phyloP scores from a whole-genome alignment of 2,329 filamentous ascomycete species.

The Neonectria sp. region DNA sequence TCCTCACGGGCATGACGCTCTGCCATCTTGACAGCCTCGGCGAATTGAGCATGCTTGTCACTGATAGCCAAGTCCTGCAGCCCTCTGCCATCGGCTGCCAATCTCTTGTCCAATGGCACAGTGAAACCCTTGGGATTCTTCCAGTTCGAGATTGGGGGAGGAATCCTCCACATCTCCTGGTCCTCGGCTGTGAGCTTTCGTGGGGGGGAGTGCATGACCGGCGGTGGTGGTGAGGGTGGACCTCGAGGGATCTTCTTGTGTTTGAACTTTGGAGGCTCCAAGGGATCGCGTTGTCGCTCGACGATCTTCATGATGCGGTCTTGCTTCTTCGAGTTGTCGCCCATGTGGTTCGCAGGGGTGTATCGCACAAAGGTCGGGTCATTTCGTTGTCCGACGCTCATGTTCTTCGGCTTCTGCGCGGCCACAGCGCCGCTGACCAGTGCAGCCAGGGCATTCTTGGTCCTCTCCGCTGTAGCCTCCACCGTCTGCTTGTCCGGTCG shows the following conservation, averaged over 20 bases:
- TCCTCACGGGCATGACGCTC: slow-evolving; percentile 96
- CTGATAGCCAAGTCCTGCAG: slow-evolving; percentile 96
- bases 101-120: slow-evolving; percentile 92
- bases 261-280: slow-evolving; percentile 99
- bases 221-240: slow-evolving; percentile 91
- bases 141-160: slow-evolving; percentile 95
- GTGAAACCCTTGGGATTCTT: slow-evolving; percentile 99
- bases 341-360: slow-evolving; percentile 97
- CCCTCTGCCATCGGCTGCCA: slow-evolving; percentile 93
- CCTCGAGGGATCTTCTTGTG: slow-evolving; percentile 98
- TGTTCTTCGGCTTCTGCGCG: slow-evolving; percentile 95
- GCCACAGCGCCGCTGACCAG: slow-evolving; percentile 89
- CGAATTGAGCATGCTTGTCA: slow-evolving; percentile 98
- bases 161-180: slow-evolving; percentile 94
- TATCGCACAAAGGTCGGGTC: slow-evolving; percentile 97
- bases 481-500: slow-evolving; percentile 90
- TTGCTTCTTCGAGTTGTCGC: slow-evolving; percentile 86
- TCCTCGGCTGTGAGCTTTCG: slow-evolving; percentile 96
- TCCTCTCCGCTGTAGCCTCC: slow-evolving; percentile 86
- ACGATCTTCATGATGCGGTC: slow-evolving; percentile 99
- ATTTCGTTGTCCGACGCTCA: slow-evolving; percentile 83
- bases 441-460: slow-evolving; percentile 85
- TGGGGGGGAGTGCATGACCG: slow-evolving; percentile 94
- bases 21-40: slow-evolving; percentile 93
- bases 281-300: slow-evolving; percentile 91